A percentile compares a stretch with the other conserved stretches of the same genome.
phyloP scores from a whole-genome alignment of 2,329 filamentous ascomycete genomes.

The Diaporthe helianthi region DNA sequence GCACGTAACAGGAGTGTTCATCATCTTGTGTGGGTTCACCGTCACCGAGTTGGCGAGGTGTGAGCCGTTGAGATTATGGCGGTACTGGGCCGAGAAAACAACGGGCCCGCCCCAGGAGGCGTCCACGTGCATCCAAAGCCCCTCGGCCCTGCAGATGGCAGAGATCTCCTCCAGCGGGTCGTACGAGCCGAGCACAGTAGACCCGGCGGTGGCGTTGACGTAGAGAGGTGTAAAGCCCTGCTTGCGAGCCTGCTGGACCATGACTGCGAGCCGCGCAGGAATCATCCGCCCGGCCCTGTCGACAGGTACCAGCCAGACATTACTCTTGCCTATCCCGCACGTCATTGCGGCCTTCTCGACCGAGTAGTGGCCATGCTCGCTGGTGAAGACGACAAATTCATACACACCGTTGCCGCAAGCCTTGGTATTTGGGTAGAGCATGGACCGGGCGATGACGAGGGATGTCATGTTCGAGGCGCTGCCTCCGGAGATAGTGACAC shows the following conservation, averaged over 20 bases:
- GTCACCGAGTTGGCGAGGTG: slow-evolving; percentile 82
- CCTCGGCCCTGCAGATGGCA: slow-evolving; percentile 71
- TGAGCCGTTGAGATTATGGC: slow-evolving; percentile 65
- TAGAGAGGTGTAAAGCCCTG: slow-evolving; percentile 86
- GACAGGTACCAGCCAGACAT: slow-evolving; percentile 77
- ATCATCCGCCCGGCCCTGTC: slow-evolving; percentile 77
- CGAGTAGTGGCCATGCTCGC: slow-evolving; percentile 89
- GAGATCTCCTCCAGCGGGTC: slow-evolving; percentile 79
- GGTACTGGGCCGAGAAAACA: slow-evolving; percentile 74
- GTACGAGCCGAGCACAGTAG: slow-evolving; percentile 89
- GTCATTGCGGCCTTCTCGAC: slow-evolving; percentile 95
- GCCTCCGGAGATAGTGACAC: slow-evolving; percentile 82
- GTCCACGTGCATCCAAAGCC: slow-evolving; percentile 92
- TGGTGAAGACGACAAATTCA: slow-evolving; percentile 86
- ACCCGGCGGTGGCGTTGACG: slow-evolving; percentile 94
- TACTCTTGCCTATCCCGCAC: slow-evolving; percentile 78
- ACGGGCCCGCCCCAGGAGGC: slow-evolving; percentile 89
- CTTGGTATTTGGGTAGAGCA: slow-evolving; percentile 81
- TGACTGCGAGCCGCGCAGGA: slow-evolving; percentile 66
- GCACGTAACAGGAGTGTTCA: slow-evolving; percentile 88
- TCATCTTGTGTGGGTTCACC: slow-evolving; percentile 97
- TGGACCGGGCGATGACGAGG: slow-evolving; percentile 87
- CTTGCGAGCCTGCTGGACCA: slow-evolving; percentile 66
- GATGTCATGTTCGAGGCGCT: slow-evolving; percentile 85
- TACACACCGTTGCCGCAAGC: slow-evolving; percentile 68